Conservation (phyloP, 129 eudicot genomes). For the Lactuca saligna region DNA sequence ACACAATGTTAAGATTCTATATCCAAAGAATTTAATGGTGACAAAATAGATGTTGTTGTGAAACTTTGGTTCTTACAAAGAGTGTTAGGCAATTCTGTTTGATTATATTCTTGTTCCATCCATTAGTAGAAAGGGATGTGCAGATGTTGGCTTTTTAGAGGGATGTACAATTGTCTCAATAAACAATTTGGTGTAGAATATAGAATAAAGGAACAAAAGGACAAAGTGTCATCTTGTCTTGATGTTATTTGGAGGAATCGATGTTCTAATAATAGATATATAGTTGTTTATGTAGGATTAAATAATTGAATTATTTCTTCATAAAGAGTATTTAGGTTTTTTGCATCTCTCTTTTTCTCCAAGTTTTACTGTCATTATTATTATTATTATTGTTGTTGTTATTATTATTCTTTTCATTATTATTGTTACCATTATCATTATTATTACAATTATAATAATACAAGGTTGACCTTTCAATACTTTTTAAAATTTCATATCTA, state of each 20-base stretch:
- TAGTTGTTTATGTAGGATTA: slow-evolving; percentile 2
- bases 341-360: background rate
- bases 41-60: background rate
- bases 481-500: too few relatives aligned
- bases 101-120: slow-evolving; percentile 13
- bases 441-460: background rate
- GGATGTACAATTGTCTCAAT: background rate
- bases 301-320: background rate
- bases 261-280: background rate
- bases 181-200: slow-evolving; percentile 11
- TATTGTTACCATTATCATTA: background rate
- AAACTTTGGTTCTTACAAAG: slow-evolving; percentile 1
- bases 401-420: background rate
- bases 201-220: slow-evolving; percentile 16
- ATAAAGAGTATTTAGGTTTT: background rate
- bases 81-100: slow-evolving; percentile 1
- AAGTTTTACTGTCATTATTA: background rate
- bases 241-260: background rate
- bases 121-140: slow-evolving; percentile 13
- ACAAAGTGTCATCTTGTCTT: background rate
- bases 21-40: background rate
- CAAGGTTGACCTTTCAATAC: too few relatives aligned
- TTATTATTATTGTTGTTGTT: background rate
- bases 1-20: slow-evolving; percentile 4
- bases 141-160: slow-evolving; percentile 1